Evolutionary conservation across 495 filamentous ascomycete species (phyloP), one percentile per base, ranked within the genome.

Genomic region (Hyaloscypha variabilis): DNA sequence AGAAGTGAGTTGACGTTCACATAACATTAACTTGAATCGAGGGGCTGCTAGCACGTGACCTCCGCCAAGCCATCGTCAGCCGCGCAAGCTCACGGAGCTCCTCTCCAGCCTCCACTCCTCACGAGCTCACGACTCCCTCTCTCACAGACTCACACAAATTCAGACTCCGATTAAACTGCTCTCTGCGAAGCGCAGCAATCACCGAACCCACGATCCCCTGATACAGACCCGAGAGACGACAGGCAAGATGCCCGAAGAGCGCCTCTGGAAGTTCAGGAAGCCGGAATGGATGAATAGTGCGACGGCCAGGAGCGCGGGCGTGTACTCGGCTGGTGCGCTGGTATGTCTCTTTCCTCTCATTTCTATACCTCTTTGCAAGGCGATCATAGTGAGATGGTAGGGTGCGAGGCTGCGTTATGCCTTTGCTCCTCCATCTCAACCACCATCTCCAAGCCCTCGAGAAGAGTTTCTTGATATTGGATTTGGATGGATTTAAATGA

Each of bases 211-310:
- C 5, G 36, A 19, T 25, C 56, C 8, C 29, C 55, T 42, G 60
- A 64, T 65, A 46, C 39, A 14, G 39, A n/a, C n/a, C 39, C 4
- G 39, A 54, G 19, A n/a, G n/a, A 6, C 54, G 23, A 21, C 29
- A 39, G 26, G 13, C 60, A 60, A 31, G 25, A 83, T 86, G 85
- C 77, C 81, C 74, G 82, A 87, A 74, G 82, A 90, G 72, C 86
- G 88, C 30, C 86, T 93, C 73, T 93, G 87, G 79, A 90, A 90
- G 74, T 92, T 91, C 76, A 78, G 85, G 70, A 90, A 85, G 83
- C 91, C 91, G 13, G 87, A 91, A 78, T 97, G 94, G 94, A 80
- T 97, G 53, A 97, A 95, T 76, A 95, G 88, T 81, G 85, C 89
- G 34, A 88, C 88, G 76, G 87, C 90, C 68, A 87, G 94, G 64